These are phyloP conservation scores for Grigorovia jiainica DNA, from an alignment of 805 yeast species.

Conservation along the genomic window DNA sequence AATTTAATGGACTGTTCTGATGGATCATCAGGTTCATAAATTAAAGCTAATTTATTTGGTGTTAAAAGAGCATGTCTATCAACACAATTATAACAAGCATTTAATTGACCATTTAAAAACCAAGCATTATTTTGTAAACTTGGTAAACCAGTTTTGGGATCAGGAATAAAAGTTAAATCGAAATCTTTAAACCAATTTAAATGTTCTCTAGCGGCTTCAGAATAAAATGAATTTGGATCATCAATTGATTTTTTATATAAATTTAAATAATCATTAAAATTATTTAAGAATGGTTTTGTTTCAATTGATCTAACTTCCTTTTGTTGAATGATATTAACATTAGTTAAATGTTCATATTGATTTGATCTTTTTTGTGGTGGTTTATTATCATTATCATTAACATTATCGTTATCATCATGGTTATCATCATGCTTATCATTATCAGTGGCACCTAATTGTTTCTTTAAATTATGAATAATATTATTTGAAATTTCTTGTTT, in stretches of 20 bases:
- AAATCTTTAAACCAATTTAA: slow-evolving; percentile 78
- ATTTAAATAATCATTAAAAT: slow-evolving; percentile 54
- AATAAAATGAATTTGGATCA: slow-evolving; percentile 75
- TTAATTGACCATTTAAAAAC: slow-evolving; percentile 73
- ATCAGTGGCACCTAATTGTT: neutral
- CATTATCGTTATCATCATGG: neutral
- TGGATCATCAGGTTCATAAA: slow-evolving; percentile 77
- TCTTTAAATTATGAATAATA: neutral
- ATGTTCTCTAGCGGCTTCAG: slow-evolving; percentile 60
- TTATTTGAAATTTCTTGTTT: neutral
- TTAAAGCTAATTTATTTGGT: slow-evolving; percentile 66
- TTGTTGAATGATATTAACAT: slow-evolving; percentile 17
- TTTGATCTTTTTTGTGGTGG: neutral
- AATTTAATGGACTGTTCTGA: slow-evolving; percentile 37
- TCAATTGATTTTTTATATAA: slow-evolving; percentile 67
- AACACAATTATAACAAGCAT: slow-evolving; percentile 73
- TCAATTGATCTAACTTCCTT: slow-evolving; percentile 19
- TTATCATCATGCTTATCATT: neutral
- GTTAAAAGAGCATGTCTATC: slow-evolving; percentile 68
- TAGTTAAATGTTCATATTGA: slow-evolving; percentile 24
- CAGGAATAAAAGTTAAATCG: slow-evolving; percentile 38
- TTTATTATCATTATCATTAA: neutral
- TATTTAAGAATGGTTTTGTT: slow-evolving; percentile 42
- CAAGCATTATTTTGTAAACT: slow-evolving; percentile 50
- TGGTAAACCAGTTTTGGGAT: slow-evolving; percentile 28